Evolutionary conservation across 345 rosid species (phyloP).

Genomic region (Raphanus sativus): DNA sequence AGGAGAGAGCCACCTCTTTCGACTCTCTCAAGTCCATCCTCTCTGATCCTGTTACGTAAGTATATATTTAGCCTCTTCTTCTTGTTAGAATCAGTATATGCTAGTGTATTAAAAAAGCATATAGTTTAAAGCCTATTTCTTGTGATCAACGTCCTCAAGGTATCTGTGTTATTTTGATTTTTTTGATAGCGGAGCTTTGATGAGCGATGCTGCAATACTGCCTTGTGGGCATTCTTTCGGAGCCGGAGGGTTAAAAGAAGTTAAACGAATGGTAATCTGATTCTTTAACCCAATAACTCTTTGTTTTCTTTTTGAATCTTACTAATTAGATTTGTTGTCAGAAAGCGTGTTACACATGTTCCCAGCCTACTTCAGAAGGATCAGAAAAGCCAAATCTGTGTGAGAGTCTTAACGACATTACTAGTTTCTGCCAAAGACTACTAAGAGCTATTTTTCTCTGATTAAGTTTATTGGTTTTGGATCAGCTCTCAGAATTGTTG

Average conservation of each 20-base stretch:
- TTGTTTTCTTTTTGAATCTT: constrained; percentile 8
- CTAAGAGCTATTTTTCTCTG: background rate
- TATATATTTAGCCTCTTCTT: too few species aligned
- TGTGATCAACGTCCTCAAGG: background rate
- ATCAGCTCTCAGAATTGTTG: background rate
- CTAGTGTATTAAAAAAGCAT: background rate
- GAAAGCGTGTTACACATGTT: constrained; percentile 81
- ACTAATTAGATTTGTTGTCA: constrained; percentile 38
- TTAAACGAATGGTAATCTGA: constrained; percentile 55
- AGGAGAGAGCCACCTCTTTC: constrained; percentile 57
- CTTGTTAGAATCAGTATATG: background rate
- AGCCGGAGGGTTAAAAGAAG: constrained; percentile 59
- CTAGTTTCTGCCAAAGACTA: background rate
- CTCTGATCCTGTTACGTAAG: constrained; percentile 65
- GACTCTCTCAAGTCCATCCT: constrained; percentile 70
- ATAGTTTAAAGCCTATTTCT: background rate
- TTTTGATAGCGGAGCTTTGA: constrained; percentile 63
- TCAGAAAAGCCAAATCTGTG: constrained; percentile 74
- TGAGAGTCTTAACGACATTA: constrained; percentile 44
- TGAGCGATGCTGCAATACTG: constrained; percentile 88
- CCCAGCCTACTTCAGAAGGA: constrained; percentile 63
- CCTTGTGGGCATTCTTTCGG: constrained; percentile 98
- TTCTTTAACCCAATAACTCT: background rate
- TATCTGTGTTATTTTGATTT: constrained; percentile 13
- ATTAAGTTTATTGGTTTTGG: background rate